Percentiles rank a stretch among this genome's conserved stretches.
phyloP scores from a whole-genome alignment of 495 filamentous ascomycete species.

The Amniculicola lignicola region DNA sequence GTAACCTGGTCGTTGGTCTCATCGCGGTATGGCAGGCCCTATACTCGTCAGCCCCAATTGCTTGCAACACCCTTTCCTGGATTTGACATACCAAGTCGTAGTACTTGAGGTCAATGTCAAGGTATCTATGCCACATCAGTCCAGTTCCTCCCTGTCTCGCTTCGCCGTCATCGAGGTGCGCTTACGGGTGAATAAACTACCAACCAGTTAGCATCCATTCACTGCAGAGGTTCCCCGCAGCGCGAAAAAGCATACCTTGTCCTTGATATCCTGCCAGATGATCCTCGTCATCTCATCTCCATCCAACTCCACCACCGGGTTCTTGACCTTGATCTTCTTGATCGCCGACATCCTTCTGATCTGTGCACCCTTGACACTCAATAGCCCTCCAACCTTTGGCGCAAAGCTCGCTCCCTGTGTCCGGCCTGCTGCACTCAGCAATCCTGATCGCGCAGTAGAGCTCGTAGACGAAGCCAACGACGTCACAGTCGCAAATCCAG shows the following conservation, averaged over 20 bases:
- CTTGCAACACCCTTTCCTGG: neutral
- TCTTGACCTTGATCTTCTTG: slow-evolving; percentile 93
- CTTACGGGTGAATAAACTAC: slow-evolving; percentile 81
- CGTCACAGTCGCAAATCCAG: slow-evolving; percentile 23
- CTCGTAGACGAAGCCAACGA: slow-evolving; percentile 4
- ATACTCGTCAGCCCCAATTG: neutral
- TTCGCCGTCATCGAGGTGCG: neutral
- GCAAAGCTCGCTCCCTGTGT: neutral
- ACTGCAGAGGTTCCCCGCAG: neutral
- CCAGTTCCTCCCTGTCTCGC: neutral
- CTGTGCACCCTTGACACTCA: slow-evolving; percentile 12
- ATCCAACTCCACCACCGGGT: slow-evolving; percentile 90
- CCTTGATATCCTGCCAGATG: slow-evolving; percentile 98
- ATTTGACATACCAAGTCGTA: slow-evolving; percentile 71
- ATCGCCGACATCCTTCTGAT: slow-evolving; percentile 24
- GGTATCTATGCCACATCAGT: slow-evolving; percentile 54
- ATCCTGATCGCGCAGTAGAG: neutral
- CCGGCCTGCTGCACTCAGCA: neutral
- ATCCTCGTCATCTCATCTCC: slow-evolving; percentile 99
- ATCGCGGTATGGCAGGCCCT: slow-evolving; percentile 90
- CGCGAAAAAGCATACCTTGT: slow-evolving; percentile 59
- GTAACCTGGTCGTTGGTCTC: slow-evolving; percentile 96
- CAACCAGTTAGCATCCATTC: slow-evolving; percentile 6
- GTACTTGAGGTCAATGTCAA: slow-evolving; percentile 97
- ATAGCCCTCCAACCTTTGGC: neutral